phyloP scores from a whole-genome alignment of 2,329 filamentous ascomycete species.

The Microsporum ferrugineum region DNA sequence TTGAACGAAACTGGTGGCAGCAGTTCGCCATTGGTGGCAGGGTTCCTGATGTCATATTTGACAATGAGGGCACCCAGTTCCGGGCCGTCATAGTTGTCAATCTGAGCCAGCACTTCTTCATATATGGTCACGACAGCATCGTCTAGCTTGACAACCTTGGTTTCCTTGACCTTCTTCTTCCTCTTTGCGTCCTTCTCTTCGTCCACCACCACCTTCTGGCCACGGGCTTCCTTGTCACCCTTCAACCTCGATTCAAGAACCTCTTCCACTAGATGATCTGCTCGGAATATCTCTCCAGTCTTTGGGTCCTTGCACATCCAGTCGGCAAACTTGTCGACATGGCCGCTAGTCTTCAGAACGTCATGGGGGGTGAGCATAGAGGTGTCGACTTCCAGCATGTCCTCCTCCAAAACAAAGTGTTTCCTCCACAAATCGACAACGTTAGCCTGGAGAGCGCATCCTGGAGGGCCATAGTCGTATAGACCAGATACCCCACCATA shows the following conservation, averaged over 20 bases:
- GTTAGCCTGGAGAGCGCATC: conserved; percentile 75
- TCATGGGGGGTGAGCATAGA: conserved; percentile 87
- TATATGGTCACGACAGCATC: conserved; percentile 81
- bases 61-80: conserved; percentile 79
- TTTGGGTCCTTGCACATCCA: conserved; percentile 99
- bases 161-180: conserved; percentile 71
- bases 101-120: conserved; percentile 79
- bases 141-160: conserved; percentile 71
- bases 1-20: conserved; percentile 84
- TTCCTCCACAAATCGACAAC: conserved; percentile 84
- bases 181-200: conserved; percentile 76
- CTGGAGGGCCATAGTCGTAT: conserved; percentile 87
- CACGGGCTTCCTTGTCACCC: conserved; percentile 85
- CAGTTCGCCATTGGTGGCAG: conserved; percentile 63
- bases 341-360: conserved; percentile 87
- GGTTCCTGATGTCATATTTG: conserved; percentile 86
- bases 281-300: conserved; percentile 90
- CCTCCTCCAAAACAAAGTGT: conserved; percentile 85
- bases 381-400: conserved; percentile 92
- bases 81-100: conserved; percentile 86
- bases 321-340: conserved; percentile 96
- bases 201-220: conserved; percentile 54
- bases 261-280: conserved; percentile 93
- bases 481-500: conserved; percentile 82
- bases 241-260: conserved; percentile 78